phyloP scores from a whole-genome alignment of 2,329 filamentous ascomycete genomes.

The Aspergillus niger region DNA sequence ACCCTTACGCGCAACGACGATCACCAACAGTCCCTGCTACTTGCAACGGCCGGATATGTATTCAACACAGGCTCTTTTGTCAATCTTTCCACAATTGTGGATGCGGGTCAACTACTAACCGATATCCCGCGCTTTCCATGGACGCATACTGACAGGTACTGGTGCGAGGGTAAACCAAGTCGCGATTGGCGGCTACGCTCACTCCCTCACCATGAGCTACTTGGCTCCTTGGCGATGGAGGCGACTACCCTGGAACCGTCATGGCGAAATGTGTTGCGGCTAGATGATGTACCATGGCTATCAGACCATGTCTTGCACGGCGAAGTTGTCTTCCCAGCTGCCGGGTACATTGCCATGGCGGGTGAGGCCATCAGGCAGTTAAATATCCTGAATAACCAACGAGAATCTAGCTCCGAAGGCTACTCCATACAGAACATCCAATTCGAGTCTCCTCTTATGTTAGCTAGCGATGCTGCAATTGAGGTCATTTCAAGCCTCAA shows the following conservation, averaged over 20 bases:
- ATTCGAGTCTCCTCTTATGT: too few relatives aligned
- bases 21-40: conserved; percentile 19
- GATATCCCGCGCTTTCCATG: conserved; percentile 29
- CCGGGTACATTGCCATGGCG: conserved; percentile 29
- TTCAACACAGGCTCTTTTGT: conserved; percentile 3
- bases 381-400: too few relatives aligned
- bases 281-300: conserved; percentile 33
- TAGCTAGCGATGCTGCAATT: too few relatives aligned
- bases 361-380: conserved; percentile 21
- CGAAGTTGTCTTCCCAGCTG: conserved; percentile 27
- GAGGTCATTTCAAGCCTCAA: too few relatives aligned
- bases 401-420: too few relatives aligned
- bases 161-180: conserved; percentile 23
- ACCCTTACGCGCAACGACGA: conserved; percentile 8
- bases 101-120: conserved; percentile 12
- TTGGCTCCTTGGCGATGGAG: conserved; percentile 28
- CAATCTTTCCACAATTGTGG: not conserved
- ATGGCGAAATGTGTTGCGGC: conserved; percentile 32
- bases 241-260: conserved; percentile 25
- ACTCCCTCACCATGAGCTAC: conserved; percentile 30
- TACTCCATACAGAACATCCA: too few relatives aligned
- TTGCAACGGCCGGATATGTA: conserved; percentile 25
- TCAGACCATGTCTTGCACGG: conserved; percentile 30
- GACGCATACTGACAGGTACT: conserved; percentile 24
- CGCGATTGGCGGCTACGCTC: conserved; percentile 26